Evolutionary conservation across 2,329 filamentous ascomycete genomes (phyloP), one percentile per base, ranked within the genome.

Genomic region (Coniochaeta ligniaria): DNA sequence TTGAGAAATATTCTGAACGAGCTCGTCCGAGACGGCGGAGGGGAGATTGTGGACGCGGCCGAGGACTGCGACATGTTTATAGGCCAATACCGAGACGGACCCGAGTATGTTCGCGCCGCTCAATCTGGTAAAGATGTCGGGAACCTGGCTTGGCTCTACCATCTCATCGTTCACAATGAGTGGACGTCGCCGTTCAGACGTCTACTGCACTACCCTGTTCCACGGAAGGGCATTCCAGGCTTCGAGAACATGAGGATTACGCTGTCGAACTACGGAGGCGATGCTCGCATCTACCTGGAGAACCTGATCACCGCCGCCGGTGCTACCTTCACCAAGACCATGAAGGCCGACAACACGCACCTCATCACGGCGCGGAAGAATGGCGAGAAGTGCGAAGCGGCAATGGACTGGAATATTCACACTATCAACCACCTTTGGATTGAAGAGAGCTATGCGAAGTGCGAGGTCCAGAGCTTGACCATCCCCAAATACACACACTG

Each of bases 361-460:
- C 83, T 99, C 0, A 89, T 99, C 68, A 96, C 94, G 0, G 95
- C 95, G 5, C 90, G 96, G 67, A 86, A 88, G 61, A 86, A 86
- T 60, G 96, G 94, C 69, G 95, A 98, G 71, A 99, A 99, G 74
- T 97, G 91, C 72, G 87, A 89, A 41, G 95, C 95, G 1, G 95
- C 95, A 0, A 84, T 86, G 63, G 95, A 98, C 75, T 99, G 95
- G 95, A 89, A 89, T 59, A 88, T 98, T 60, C 79, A 92, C 60
- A 89, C 96, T 67, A 80, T 96, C 67, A 99, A 98, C 72, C 95
- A 99, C 71, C 81, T 99, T 0, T 99, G 95, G 95, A 83, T 99
- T 54, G 95, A 99, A 73, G 95, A 99, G 70, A 96, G 92, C 74
- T 99, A 98, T 70, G 92, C 94, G 1, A 92, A 90, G 71, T 96